These are phyloP conservation scores for Sporothrix luriei DNA, from an alignment of 2,329 filamentous ascomycete genomes.

Conservation along the genomic window DNA sequence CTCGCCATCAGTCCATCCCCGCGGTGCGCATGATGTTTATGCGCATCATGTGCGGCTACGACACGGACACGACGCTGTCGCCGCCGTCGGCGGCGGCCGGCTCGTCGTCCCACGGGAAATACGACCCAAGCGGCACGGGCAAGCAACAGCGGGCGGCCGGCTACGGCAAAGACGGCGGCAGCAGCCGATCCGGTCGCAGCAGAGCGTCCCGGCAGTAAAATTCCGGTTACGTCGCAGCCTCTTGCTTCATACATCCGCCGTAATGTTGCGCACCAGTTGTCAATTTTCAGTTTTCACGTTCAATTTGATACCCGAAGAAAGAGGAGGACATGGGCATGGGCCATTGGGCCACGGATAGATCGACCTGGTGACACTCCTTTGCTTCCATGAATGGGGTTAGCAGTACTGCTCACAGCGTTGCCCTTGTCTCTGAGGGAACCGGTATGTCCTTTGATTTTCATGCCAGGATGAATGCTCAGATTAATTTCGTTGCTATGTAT, in stretches of 20 bases:
- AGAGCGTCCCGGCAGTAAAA: background rate
- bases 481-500: background rate
- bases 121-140: background rate
- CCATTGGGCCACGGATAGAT: slow-evolving; percentile 9
- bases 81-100: background rate
- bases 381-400: background rate
- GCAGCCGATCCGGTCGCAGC: background rate
- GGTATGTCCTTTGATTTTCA: background rate
- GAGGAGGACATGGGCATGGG: background rate
- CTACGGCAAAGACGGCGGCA: no score
- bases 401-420: background rate
- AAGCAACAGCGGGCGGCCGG: background rate
- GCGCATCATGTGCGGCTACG: slow-evolving; percentile 58
- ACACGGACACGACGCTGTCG: slow-evolving; percentile 40
- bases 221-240: background rate
- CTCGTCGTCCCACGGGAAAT: background rate
- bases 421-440: no score
- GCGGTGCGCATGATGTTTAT: slow-evolving; percentile 60
- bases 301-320: slow-evolving; percentile 15
- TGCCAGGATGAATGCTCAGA: slow-evolving; percentile 4
- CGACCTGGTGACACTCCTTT: slow-evolving; percentile 15
- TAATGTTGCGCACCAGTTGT: background rate
- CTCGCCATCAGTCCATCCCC: slow-evolving; percentile 54
- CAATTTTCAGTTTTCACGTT: background rate
- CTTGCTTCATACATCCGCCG: background rate